These are phyloP conservation scores for Colletotrichum sp. DNA, from an alignment of 2,329 filamentous ascomycete genomes.

Conservation along the genomic window DNA sequence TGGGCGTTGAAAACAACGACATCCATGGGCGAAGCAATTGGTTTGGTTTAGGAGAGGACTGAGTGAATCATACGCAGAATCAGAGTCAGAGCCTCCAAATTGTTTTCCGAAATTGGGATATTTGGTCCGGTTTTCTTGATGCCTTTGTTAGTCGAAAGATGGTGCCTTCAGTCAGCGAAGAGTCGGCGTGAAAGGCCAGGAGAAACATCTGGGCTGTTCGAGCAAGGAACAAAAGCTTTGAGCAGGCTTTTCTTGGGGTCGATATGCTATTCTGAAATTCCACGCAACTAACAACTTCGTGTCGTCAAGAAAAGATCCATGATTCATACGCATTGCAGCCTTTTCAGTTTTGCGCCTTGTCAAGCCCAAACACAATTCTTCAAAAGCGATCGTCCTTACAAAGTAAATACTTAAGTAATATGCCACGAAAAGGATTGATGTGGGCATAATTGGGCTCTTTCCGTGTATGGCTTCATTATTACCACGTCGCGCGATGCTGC, in stretches of 20 bases:
- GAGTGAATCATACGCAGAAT: neutral
- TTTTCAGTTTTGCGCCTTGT: fast-evolving
- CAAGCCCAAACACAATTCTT: neutral
- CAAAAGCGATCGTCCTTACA: neutral
- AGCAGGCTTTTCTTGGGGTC: neutral
- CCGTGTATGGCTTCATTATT: fast-evolving
- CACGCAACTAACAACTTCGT: neutral
- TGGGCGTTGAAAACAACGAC: fast-evolving
- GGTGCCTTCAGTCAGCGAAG: neutral
- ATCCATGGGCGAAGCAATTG: neutral
- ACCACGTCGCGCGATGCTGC: neutral
- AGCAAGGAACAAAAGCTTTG: neutral
- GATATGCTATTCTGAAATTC: fast-evolving
- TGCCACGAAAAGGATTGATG: neutral
- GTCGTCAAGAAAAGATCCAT: neutral
- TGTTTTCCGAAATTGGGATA: neutral
- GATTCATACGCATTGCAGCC: neutral
- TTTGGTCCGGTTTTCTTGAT: fast-evolving
- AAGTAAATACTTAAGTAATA: neutral
- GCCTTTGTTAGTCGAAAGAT: neutral
- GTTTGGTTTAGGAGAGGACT: fast-evolving
- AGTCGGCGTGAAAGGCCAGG: neutral
- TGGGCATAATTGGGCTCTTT: neutral
- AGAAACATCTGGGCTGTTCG: neutral
- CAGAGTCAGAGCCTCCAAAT: neutral